Evolutionary conservation across 192 early-diverging fungal species (phyloP).

Genomic region (Podila epicladia): DNA sequence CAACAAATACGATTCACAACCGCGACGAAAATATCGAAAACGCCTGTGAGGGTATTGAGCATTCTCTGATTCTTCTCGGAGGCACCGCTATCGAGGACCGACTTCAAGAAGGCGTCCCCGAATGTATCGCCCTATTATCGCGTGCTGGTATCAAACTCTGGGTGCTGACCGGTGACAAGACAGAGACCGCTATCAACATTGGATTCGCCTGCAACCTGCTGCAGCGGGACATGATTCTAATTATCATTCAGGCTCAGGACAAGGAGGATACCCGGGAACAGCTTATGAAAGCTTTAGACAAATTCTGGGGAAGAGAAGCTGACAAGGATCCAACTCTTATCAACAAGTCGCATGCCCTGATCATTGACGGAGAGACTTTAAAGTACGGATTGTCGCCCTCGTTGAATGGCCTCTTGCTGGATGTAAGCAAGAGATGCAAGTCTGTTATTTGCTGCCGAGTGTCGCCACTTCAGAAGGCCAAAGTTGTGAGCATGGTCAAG

Average conservation of each 20-base stretch:
- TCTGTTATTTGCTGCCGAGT: constrained; percentile 97
- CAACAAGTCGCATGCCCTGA: constrained; percentile 65
- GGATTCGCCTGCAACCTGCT: constrained; percentile 94
- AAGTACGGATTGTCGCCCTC: constrained; percentile 76
- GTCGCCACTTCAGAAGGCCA: constrained; percentile 94
- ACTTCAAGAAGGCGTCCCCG: constrained; percentile 97
- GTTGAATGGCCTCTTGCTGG: constrained; percentile 67
- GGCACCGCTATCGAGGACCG: constrained; percentile 99
- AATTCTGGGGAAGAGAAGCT: constrained; percentile 55
- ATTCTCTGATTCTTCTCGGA: constrained; percentile 82
- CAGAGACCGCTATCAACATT: constrained; percentile 98
- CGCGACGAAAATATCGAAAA: constrained; percentile 86
- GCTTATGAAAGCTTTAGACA: constrained; percentile 71
- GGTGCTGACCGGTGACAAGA: constrained; percentile 98
- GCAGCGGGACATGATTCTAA: constrained; percentile 82
- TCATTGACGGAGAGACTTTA: constrained; percentile 95
- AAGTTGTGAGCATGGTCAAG: constrained; percentile 93
- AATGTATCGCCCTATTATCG: constrained; percentile 85
- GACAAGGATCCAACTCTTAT: constrained; percentile 42
- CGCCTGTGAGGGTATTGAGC: constrained; percentile 84
- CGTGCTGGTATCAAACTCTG: constrained; percentile 94
- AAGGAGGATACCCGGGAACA: constrained; percentile 69
- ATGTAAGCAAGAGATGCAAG: constrained; percentile 81
- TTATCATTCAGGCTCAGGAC: constrained; percentile 74
- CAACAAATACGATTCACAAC: constrained; percentile 74